Conservation (phyloP, 495 filamentous ascomycete species). For the Penicillium canariense region DNA sequence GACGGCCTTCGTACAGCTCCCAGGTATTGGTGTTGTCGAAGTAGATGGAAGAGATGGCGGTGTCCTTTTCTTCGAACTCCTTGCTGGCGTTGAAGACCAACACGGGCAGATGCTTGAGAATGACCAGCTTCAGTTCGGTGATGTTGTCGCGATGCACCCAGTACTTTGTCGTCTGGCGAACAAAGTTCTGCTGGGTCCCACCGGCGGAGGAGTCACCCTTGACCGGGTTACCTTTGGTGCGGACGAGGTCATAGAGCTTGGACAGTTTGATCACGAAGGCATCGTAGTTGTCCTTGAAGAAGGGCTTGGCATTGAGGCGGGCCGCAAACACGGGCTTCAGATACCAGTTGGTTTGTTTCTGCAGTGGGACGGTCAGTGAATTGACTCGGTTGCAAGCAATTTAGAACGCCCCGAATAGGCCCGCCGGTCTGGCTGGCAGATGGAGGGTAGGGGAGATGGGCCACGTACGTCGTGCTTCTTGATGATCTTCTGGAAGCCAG, state of each 20-base stretch:
- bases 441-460: background rate
- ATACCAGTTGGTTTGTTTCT: conserved; percentile 95
- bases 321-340: conserved; percentile 92
- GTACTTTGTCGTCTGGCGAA: conserved; percentile 98
- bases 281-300: conserved; percentile 99
- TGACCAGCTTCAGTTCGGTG: conserved; percentile 94
- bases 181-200: conserved; percentile 90
- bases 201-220: conserved; percentile 90
- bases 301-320: conserved; percentile 89
- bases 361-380: conserved; percentile 14
- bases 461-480: conserved; percentile 95
- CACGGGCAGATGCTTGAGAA: conserved; percentile 96
- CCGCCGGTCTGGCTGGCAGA: background rate
- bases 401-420: no score
- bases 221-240: conserved; percentile 87
- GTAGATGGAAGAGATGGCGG: conserved; percentile 97
- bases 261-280: conserved; percentile 93
- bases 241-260: conserved; percentile 89
- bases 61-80: conserved; percentile 85
- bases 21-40: conserved; percentile 92
- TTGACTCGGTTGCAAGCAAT: background rate
- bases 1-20: conserved; percentile 86
- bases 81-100: conserved; percentile 97
- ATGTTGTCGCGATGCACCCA: conserved; percentile 99
- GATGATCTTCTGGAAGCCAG: conserved; percentile 99